phyloP scores from a whole-genome alignment of 2,329 filamentous ascomycete genomes.

The Apiospora sp. region DNA sequence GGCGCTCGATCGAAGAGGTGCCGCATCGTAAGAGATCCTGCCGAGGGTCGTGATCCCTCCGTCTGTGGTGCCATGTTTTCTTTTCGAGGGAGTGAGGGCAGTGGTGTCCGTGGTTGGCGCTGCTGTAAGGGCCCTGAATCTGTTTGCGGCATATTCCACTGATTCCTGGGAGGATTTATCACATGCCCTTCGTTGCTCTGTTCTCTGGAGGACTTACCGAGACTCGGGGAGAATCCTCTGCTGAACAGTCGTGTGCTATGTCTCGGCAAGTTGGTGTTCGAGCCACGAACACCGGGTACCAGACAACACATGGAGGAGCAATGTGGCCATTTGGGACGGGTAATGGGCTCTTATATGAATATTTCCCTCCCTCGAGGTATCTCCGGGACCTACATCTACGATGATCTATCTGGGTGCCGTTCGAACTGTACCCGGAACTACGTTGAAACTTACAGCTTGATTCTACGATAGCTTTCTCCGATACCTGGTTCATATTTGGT shows the following conservation, averaged over 20 bases:
- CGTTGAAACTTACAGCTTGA: not conserved
- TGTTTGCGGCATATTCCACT: not conserved
- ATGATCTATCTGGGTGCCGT: not conserved
- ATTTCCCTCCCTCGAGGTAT: not conserved
- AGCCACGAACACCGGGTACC: not conserved
- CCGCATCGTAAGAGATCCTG: too few relatives aligned
- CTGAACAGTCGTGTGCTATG: too few relatives aligned
- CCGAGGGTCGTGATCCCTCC: too few relatives aligned
- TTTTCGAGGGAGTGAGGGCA: not conserved
- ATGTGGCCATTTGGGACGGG: not conserved
- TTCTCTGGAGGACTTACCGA: not conserved
- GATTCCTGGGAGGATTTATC: not conserved
- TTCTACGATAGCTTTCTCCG: not conserved
- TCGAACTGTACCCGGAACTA: not conserved
- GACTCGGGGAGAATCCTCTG: not conserved
- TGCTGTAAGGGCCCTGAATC: too few relatives aligned
- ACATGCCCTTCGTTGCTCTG: not conserved
- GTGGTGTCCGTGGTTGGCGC: too few relatives aligned
- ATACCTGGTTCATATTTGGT: too few relatives aligned
- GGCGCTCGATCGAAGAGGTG: too few relatives aligned
- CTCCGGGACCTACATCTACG: not conserved
- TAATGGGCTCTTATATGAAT: not conserved
- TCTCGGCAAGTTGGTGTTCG: not conserved
- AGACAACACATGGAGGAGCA: not conserved
- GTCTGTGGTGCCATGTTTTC: too few relatives aligned